Percentiles rank a stretch among this genome's conserved stretches.
These are phyloP conservation scores for Nectriaceae sp. DNA, from an alignment of 2,329 filamentous ascomycete species.

Conservation along the genomic window DNA sequence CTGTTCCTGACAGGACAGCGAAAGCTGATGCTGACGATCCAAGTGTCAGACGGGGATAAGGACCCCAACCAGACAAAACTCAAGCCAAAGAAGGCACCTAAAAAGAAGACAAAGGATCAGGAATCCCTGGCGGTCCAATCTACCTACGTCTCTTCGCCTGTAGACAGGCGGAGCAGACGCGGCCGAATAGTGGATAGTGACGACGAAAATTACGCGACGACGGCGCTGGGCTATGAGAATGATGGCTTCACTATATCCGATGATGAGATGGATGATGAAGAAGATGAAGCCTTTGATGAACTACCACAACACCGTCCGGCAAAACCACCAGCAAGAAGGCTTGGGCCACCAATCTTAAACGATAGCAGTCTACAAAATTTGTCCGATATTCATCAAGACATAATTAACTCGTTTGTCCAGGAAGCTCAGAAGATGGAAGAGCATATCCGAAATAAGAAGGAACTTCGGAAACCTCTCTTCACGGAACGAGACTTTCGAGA, in stretches of 20 bases:
- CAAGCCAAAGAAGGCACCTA: constrained; percentile 31
- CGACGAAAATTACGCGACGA: constrained; percentile 42
- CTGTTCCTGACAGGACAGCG: constrained; percentile 47
- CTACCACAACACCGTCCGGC: constrained; percentile 40
- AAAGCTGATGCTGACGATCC: constrained; percentile 47
- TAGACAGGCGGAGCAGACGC: constrained; percentile 37
- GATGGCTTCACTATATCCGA: constrained; percentile 53
- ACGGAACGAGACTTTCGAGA: constrained; percentile 68
- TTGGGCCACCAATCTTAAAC: constrained; percentile 60
- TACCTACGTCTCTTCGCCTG: constrained; percentile 55
- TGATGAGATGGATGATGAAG: constrained; percentile 31
- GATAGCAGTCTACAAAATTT: constrained; percentile 57
- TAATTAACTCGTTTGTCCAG: constrained; percentile 66
- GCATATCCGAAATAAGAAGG: constrained; percentile 59
- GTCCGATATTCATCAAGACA: constrained; percentile 59
- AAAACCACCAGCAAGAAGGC: constrained; percentile 32
- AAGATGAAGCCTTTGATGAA: constrained; percentile 49
- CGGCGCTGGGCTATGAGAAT: constrained; percentile 48
- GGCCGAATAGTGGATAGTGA: constrained; percentile 29
- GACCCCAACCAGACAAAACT: constrained; percentile 32
- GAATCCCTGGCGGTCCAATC: constrained; percentile 44
- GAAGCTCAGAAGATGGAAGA: constrained; percentile 63
- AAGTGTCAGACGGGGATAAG: constrained; percentile 36
- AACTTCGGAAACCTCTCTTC: constrained; percentile 63
- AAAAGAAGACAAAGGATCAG: constrained; percentile 38